Base-by-base conservation (phyloP, 2,329 filamentous ascomycete species). In the Ophiostoma sp. region DNA sequence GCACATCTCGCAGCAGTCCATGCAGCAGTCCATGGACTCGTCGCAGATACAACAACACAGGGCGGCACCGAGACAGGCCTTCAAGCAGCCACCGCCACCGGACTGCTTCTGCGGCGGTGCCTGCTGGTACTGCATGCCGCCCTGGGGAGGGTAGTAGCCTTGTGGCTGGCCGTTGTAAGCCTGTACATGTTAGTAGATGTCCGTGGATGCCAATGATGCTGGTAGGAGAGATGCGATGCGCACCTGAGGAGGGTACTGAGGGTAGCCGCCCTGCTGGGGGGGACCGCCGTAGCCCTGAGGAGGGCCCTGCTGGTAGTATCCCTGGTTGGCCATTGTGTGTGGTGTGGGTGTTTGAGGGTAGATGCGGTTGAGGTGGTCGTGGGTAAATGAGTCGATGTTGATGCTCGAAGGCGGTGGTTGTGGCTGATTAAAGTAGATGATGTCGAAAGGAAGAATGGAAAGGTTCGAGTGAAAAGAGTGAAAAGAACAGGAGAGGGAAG, bases 31-130 rank as follows among this genome's bases (percentile, higher is more conserved):
- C 76, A 83, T 84, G 68, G 81, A 80, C 74, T 84, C 81, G 74
- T 84, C 83, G 73, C 80, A 81, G 69, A 83, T 79, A 74, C 83
- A 85, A 76, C 83, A 85, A 75, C 82, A 84, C 76, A 83, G 84
- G 54, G 83, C 73, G 17, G 80, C 78, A 36, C 82, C 83, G 70
- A 75, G 31, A 65, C 74, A 75, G 52, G 74, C 73, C 72, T 74
- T 74, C 13, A 85, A 76, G 76, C 82, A 84, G 69, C 79, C 80
- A 72, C 80, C 77, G 67, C 79, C 77, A 54, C 77, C 75, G 36
- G 76, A 75, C 70, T 76, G 75, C 65, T 76, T 77, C 31, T 78
- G 81, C 68, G 78, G 79, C 15, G 78, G 78, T 72, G 80, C 79
- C 72, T 82, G 81, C 73, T 83, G 80, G 75, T 83, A 82, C 71